Evolutionary conservation across 495 filamentous ascomycete species (phyloP), one percentile per base, ranked within the genome.

Genomic region (Endocarpon pusillum): DNA sequence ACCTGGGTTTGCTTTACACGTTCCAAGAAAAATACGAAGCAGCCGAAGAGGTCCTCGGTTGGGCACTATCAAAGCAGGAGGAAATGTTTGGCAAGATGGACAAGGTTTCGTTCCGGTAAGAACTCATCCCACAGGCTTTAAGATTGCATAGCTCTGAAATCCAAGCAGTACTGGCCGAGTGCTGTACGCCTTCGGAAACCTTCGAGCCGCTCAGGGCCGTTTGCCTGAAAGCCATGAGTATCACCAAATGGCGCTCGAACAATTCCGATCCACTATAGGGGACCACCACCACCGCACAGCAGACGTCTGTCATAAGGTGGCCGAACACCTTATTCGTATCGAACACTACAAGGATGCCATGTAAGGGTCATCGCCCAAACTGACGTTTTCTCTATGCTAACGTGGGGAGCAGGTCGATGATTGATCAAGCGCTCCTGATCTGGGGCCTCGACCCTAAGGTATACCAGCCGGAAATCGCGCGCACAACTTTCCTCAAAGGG

Each of bases 241-340:
- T 22, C 41, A 54, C 33, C 21, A 33, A 1, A 27, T 32, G 17
- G 38, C 46, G 11, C 38, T 49, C 1, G 25, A 21, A 8, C 41
- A 40, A 16, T 49, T 39, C 22, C 31, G 36, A 19, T 12, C 26
- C 0, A 48, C 49, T 4, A n/a, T 54, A 5, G 51, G 49, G 3
- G 42, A 42, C 11, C 33, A 40, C 24, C 49, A 54, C 29, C 46
- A 49, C 26, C 41, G 36, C 4, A 50, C 49, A 1, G 51, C 39
- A 19, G 35, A 44, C 21, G 18, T 36, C 4, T 48, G 32, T 26
- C 19, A 43, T 28, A 48, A 46, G 33, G 43, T 53, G 1, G 45
- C 49, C n/a, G 37, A 48, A 8, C 45, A 53, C 36, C 33, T 32
- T 23, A 42, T 46, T 7, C 45, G 42, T n/a, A 4, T 37, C n/a